Conservation (phyloP, 2,329 filamentous ascomycete species). For the Aspergillus awamori region DNA sequence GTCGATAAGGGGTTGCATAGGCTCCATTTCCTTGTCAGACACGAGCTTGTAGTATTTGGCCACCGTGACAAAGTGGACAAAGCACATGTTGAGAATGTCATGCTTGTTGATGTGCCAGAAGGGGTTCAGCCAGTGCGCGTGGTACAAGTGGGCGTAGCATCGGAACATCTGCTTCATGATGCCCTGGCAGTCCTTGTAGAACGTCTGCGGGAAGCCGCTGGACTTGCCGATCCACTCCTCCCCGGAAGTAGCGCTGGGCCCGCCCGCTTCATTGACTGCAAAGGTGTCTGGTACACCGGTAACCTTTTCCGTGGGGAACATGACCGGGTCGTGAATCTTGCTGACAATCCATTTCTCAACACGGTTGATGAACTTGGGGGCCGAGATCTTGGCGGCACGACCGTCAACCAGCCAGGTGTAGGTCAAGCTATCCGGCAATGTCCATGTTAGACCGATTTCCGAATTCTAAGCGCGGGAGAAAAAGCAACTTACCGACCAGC, state of each 20-base stretch:
- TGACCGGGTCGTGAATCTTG: constrained; percentile 85
- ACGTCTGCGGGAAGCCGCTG: constrained; percentile 88
- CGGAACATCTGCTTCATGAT: constrained; percentile 99
- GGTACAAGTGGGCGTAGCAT: constrained; percentile 96
- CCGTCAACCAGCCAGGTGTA: constrained; percentile 95
- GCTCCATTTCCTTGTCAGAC: constrained; percentile 86
- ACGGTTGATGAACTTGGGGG: constrained; percentile 89
- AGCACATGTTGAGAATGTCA: constrained; percentile 81
- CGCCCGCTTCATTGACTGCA: constrained; percentile 57
- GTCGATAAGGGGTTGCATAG: constrained; percentile 92
- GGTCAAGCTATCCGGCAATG: constrained; percentile 66
- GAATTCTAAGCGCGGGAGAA: background rate
- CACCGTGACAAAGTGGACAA: constrained; percentile 80
- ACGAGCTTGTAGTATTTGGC: constrained; percentile 82
- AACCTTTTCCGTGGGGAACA: constrained; percentile 85
- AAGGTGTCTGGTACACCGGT: constrained; percentile 61
- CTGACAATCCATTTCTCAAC: constrained; percentile 97
- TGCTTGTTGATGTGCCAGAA: constrained; percentile 76
- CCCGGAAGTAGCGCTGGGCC: constrained; percentile 55
- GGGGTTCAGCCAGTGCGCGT: constrained; percentile 85
- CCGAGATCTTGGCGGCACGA: constrained; percentile 87
- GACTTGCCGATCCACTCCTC: constrained; percentile 86
- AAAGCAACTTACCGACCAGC: constrained; percentile 75
- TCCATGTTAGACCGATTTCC: constrained; percentile 20
- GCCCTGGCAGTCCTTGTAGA: constrained; percentile 85